These are phyloP conservation scores for Thalassiosira profunda DNA, from an alignment of 108 stramenopile species.

Conservation along the genomic window DNA sequence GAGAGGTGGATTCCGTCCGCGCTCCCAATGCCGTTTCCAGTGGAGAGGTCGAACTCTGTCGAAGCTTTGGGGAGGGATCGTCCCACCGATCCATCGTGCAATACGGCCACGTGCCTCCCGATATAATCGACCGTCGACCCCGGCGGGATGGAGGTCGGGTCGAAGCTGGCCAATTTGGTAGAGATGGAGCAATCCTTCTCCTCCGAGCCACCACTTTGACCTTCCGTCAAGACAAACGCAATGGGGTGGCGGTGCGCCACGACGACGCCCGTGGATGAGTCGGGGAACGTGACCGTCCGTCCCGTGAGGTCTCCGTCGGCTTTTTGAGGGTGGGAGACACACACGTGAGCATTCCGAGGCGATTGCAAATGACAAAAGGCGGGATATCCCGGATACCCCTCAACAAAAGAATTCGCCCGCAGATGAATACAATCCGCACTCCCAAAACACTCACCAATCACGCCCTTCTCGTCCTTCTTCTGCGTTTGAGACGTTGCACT, in stretches of 20 bases:
- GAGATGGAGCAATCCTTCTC: constrained; percentile 36
- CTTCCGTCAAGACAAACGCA: constrained; percentile 67
- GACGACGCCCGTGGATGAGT: constrained; percentile 60
- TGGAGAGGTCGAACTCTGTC: neutral
- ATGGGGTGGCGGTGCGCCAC: constrained; percentile 85
- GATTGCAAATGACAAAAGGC: too few species aligned
- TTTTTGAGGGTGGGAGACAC: too few species aligned
- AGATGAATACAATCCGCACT: neutral
- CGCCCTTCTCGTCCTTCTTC: neutral
- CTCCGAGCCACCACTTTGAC: neutral
- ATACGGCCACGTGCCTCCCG: constrained; percentile 28
- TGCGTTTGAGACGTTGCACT: too few species aligned
- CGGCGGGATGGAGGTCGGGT: constrained; percentile 34
- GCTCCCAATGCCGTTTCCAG: too few species aligned
- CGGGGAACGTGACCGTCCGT: constrained; percentile 53
- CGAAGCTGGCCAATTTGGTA: constrained; percentile 27
- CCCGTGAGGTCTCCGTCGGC: constrained; percentile 78
- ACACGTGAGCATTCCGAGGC: too few species aligned
- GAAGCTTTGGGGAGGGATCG: constrained; percentile 7
- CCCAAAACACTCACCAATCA: constrained; percentile 18
- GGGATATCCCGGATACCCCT: too few species aligned
- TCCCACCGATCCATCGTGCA: constrained; percentile 20
- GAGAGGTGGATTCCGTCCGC: neutral
- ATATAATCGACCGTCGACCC: constrained; percentile 57
- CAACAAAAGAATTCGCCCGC: too few species aligned